Evolutionary conservation across 805 yeast species (phyloP), one percentile per base, ranked within the genome.

Genomic region (Babjeviella inositovora): DNA sequence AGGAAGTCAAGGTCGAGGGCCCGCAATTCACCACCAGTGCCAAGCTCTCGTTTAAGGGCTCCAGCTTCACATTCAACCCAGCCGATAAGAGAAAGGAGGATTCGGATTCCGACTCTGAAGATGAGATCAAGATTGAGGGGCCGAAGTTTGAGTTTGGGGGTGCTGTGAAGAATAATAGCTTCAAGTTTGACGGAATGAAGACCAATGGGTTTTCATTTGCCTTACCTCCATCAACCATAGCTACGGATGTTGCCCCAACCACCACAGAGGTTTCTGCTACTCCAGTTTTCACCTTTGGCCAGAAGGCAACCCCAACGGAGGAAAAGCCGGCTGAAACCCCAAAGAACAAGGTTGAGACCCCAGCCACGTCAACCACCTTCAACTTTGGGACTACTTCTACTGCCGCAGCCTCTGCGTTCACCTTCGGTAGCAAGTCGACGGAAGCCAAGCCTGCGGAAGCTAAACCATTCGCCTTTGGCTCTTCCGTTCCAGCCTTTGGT

Each of bases 61-160:
- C 13, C 21, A 10, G 21, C 8, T 19, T 19, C 21, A 19, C 10
- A 19, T 10, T 19, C 13, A 14, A 19, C 21, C 10, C 10, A 19
- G 14, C 21, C n/a, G 13, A 11, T 19, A 23, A 33, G 10, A 14
- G 33, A 6, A 37, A 45, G 29, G 32, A 20, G 17, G 36, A 36
- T 2, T 50, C 61, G 3, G 70, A 61, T 24, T 50, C 62, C 2
- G 72, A 65, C 21, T 56, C 66, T 1, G 79, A 70, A 16, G 69
- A 70, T 11, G 77, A 70, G 17, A 45, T 71, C 13, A 73, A 70
- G 39, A 62, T 75, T 14, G 66, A 77, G 43, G 92, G 92, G 1
- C 92, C 93, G 11, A 46, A 56, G 8, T 80, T 80, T 41, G 59
- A 41, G 4, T 53, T 55, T 34, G 35, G 43, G 7, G 6, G 11